Percentiles rank a stretch among this genome's conserved stretches.
Conservation (phyloP, 768 basidiomycete genomes). For the Xanthoconium stramineum region DNA sequence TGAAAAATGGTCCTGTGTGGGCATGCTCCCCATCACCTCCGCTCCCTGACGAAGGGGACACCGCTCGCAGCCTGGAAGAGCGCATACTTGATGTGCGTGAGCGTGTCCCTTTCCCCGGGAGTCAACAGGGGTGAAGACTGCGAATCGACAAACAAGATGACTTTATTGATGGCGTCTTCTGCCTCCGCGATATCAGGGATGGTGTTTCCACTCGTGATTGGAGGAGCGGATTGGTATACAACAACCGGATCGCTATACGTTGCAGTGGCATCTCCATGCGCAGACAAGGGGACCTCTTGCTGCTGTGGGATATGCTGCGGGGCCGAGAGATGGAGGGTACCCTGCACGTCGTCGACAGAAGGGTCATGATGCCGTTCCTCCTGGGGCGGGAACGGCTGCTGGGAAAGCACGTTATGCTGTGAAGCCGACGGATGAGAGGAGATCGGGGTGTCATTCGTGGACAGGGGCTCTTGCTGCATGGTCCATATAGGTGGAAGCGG, state of each 20-base stretch:
- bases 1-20: conserved; percentile 4
- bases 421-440: conserved; percentile 28
- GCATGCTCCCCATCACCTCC: conserved; percentile 21
- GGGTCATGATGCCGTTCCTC: conserved; percentile 28
- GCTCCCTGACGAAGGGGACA: conserved; percentile 34
- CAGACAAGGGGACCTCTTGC: conserved; percentile 29
- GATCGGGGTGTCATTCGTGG: conserved; percentile 28
- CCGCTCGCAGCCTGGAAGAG: conserved; percentile 48
- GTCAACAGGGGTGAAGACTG: conserved; percentile 31
- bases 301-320: conserved; percentile 30
- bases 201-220: conserved; percentile 30
- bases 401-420: conserved; percentile 29
- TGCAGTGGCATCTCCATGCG: conserved; percentile 22
- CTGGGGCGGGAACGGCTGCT: conserved; percentile 29
- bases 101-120: conserved; percentile 37
- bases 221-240: conserved; percentile 33
- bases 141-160: conserved; percentile 52
- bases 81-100: conserved; percentile 48
- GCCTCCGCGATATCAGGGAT: conserved; percentile 47
- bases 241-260: conserved; percentile 28
- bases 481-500: conserved; percentile 35
- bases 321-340: conserved; percentile 27
- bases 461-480: conserved; percentile 30
- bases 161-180: conserved; percentile 51
- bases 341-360: conserved; percentile 25